Base-by-base conservation (phyloP, 2,329 filamentous ascomycete genomes). In the Thielaviopsis populi region DNA sequence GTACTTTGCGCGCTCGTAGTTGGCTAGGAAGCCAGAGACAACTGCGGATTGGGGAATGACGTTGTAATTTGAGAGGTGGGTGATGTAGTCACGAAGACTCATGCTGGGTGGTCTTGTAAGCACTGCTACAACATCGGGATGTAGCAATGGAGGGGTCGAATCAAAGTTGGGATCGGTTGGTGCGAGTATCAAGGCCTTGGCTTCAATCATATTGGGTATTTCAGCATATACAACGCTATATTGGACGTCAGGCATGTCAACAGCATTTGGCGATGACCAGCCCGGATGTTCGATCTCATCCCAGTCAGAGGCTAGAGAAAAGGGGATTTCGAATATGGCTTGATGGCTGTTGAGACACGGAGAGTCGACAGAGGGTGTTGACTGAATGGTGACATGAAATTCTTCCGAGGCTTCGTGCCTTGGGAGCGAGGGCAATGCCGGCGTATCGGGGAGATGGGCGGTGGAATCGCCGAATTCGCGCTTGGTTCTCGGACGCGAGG, bases 121-220 rank as follows among this genome's bases (percentile, higher is more conserved):
- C 6, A 91, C 82, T 1, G 88, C 83, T 40, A 85, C 81, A 11
- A 82, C 77, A 69, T 91, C 86, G 1, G 88, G 80, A n/a, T 56
- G 61, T 6, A 56, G 24, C 79, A 70, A 8, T 54, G 60, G 60
- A 22, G 50, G 13, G 41, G 19, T 22, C 6, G 50, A 59, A 19
- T 19, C 62, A 8, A 42, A 60, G 42, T 37, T 42, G 48, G 27
- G 59, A 24, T 60, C 64, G 5, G 50, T 77, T 37, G 86, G 89
- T 0, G 88, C 89, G 43, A 96, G 80, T 0, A 89, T 91, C n/a
- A 96, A 83, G 0, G 91, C 92, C 73, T 92, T 92, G 10, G 89
- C 92, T 76, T 97, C 92, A 67, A 97, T 88, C 33, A 97, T 79
- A 71, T 95, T 87, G 1, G 91, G 89, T 27, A 99, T 79, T 73